These are phyloP conservation scores for Cylindrotheca fusiformis DNA, from an alignment of 108 stramenopile genomes.

Conservation along the genomic window DNA sequence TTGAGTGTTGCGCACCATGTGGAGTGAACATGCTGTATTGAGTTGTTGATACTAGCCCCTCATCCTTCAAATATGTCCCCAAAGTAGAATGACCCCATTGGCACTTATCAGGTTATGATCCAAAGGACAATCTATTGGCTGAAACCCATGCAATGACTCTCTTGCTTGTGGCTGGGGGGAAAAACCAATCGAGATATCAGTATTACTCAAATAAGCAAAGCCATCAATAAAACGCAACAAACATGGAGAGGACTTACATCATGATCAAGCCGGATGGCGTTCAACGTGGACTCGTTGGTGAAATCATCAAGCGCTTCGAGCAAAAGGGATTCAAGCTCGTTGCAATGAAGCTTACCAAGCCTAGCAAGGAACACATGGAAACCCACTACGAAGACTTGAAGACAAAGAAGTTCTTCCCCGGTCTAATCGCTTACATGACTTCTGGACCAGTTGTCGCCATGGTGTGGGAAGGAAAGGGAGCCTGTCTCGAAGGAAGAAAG, in stretches of 20 bases:
- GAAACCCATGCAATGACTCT: no score
- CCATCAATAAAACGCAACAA: no score
- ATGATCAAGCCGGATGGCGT: conserved; percentile 96
- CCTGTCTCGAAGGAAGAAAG: conserved; percentile 82
- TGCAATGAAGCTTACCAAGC: conserved; percentile 91
- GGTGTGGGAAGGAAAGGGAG: conserved; percentile 90
- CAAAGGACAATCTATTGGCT: no score
- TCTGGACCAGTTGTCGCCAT: conserved; percentile 94
- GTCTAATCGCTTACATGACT: conserved; percentile 95
- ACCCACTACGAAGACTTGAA: conserved; percentile 95
- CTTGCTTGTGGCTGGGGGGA: no score
- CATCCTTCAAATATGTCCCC: no score
- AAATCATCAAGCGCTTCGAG: conserved; percentile 98
- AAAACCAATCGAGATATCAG: no score
- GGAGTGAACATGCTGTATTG: no score
- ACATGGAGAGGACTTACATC: conserved; percentile 24
- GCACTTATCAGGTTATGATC: no score
- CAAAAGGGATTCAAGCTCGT: conserved; percentile 96
- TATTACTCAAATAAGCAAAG: no score
- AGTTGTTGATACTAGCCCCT: no score
- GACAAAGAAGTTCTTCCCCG: conserved; percentile 95
- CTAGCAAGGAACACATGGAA: conserved; percentile 87
- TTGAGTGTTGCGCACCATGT: no score
- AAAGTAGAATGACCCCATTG: no score
- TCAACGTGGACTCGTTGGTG: conserved; percentile 95